A percentile compares a stretch with the other conserved stretches of the same genome.
phyloP scores from a whole-genome alignment of 495 filamentous ascomycete species.

The Talaromyces nanjingensis region DNA sequence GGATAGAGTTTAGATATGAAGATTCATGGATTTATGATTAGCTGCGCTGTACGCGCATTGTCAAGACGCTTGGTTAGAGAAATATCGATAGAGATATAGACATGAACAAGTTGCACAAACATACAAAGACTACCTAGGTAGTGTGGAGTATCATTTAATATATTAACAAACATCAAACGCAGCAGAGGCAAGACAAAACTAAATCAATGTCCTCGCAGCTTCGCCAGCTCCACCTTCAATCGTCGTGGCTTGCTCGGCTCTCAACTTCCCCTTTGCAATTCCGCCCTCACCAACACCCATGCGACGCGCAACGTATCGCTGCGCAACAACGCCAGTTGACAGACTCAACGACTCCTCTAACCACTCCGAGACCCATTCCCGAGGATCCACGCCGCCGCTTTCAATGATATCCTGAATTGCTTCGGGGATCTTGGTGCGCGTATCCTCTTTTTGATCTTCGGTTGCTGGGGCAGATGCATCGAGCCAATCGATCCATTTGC shows the following conservation, averaged over 20 bases:
- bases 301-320: slow-evolving; percentile 86
- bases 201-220: slow-evolving; percentile 61
- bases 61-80: not conserved
- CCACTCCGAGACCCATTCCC: slow-evolving; percentile 98
- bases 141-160: slow-evolving; percentile 14
- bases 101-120: not conserved
- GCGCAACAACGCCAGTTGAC: slow-evolving; percentile 79
- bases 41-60: slow-evolving; percentile 11
- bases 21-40: not conserved
- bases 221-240: slow-evolving; percentile 73
- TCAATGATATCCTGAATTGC: slow-evolving; percentile 86
- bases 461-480: slow-evolving; percentile 60
- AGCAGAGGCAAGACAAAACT: slow-evolving; percentile 9
- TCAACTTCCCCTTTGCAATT: slow-evolving; percentile 63
- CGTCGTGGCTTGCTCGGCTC: slow-evolving; percentile 62
- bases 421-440: slow-evolving; percentile 50
- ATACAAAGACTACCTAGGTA: slow-evolving; percentile 1
- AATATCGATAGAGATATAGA: slow-evolving; percentile 2
- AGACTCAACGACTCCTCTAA: slow-evolving; percentile 82
- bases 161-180: slow-evolving; percentile 3
- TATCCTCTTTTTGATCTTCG: slow-evolving; percentile 30
- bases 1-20: not conserved
- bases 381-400: slow-evolving; percentile 81
- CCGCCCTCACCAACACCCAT: slow-evolving; percentile 93
- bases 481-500: slow-evolving; percentile 85